A percentile compares a stretch with the other conserved stretches of the same genome.
phyloP scores from a whole-genome alignment of 2,329 filamentous ascomycete genomes.

The Colletotrichum shisoi region DNA sequence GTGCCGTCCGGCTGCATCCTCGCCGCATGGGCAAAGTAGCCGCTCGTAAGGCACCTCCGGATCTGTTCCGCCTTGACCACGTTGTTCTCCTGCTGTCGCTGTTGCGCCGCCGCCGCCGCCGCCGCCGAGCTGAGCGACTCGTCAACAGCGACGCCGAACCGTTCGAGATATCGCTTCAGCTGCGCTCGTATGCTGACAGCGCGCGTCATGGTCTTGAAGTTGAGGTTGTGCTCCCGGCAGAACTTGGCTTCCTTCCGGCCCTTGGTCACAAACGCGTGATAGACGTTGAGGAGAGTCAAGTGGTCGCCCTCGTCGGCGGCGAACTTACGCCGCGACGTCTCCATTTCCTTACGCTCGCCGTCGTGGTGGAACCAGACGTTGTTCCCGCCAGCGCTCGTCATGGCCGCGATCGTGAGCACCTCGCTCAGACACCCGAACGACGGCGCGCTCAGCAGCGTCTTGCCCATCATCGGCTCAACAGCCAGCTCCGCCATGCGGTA shows the following conservation, averaged over 20 bases:
- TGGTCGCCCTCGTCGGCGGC: slow-evolving; percentile 94
- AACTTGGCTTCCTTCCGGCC: slow-evolving; percentile 85
- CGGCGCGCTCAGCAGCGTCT: slow-evolving; percentile 78
- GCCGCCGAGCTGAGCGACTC: slow-evolving; percentile 59
- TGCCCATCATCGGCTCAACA: slow-evolving; percentile 94
- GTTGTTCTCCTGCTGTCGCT: slow-evolving; percentile 43
- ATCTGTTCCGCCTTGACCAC: slow-evolving; percentile 72
- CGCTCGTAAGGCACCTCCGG: slow-evolving; percentile 82
- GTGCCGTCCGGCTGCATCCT: slow-evolving; percentile 93
- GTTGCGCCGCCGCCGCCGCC: slow-evolving; percentile 29
- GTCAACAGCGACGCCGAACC: slow-evolving; percentile 76
- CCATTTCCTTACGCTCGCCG: slow-evolving; percentile 76
- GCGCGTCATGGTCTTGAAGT: slow-evolving; percentile 82
- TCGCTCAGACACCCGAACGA: slow-evolving; percentile 82
- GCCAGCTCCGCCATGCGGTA: slow-evolving; percentile 91
- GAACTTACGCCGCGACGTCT: slow-evolving; percentile 80
- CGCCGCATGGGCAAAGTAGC: slow-evolving; percentile 92
- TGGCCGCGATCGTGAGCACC: slow-evolving; percentile 89
- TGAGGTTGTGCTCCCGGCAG: slow-evolving; percentile 85
- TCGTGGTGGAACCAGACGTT: slow-evolving; percentile 84
- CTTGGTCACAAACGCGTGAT: slow-evolving; percentile 82
- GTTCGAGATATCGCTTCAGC: slow-evolving; percentile 84
- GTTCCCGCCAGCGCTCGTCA: slow-evolving; percentile 84
- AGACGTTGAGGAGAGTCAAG: slow-evolving; percentile 91
- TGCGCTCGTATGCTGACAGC: slow-evolving; percentile 89